Conservation (phyloP, 148 eudicot species). For the Salicornia ramosissima region DNA sequence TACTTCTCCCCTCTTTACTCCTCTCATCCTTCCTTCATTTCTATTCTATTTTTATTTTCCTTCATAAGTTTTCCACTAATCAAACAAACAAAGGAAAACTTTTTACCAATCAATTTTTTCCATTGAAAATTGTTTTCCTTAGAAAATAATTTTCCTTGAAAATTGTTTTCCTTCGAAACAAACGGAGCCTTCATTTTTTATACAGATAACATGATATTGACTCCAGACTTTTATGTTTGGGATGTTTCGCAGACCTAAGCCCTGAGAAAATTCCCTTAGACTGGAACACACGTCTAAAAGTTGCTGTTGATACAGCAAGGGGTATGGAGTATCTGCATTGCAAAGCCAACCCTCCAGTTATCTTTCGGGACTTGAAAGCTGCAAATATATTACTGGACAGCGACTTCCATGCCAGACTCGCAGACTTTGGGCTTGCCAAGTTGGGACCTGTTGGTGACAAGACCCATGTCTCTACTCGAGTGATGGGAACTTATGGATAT, state of each 20-base stretch:
- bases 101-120: too few species aligned
- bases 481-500: conserved; percentile 80
- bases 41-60: too few species aligned
- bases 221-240: neutral
- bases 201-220: neutral
- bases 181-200: too few species aligned
- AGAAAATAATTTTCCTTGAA: too few species aligned
- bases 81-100: too few species aligned
- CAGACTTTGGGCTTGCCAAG: conserved; percentile 81
- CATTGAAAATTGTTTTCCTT: too few species aligned
- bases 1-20: too few species aligned
- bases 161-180: too few species aligned
- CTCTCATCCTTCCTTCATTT: too few species aligned
- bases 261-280: conserved; percentile 31
- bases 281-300: conserved; percentile 38
- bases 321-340: conserved; percentile 71
- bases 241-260: conserved; percentile 24
- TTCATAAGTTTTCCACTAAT: too few species aligned
- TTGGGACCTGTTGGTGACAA: conserved; percentile 77
- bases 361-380: conserved; percentile 65
- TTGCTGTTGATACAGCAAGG: conserved; percentile 46
- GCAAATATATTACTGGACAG: conserved; percentile 68
- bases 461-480: conserved; percentile 73
- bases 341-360: conserved; percentile 63
- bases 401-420: conserved; percentile 58